Conservation (phyloP, 257 asterid species). For the Cruciata laevipes region DNA sequence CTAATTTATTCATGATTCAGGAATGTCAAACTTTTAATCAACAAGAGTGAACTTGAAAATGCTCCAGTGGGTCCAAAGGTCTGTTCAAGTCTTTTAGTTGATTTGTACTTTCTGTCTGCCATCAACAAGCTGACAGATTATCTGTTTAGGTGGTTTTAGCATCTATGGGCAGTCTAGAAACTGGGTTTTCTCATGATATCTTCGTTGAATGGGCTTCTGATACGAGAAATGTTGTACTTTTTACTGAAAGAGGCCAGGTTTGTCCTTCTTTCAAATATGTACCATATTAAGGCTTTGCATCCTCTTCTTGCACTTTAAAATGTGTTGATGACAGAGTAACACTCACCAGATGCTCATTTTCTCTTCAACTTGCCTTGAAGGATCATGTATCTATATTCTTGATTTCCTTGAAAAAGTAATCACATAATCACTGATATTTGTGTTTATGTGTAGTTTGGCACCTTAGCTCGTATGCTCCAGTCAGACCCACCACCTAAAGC, state of each 20-base stretch:
- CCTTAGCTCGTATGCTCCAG: slow-evolving; percentile 95
- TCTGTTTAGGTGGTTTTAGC: slow-evolving; percentile 76
- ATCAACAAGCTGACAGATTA: slow-evolving; percentile 13
- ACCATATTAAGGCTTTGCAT: background rate
- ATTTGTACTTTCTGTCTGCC: slow-evolving; percentile 12
- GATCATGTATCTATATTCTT: background rate
- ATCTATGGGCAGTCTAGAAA: slow-evolving; percentile 97
- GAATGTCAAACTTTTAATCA: slow-evolving; percentile 64
- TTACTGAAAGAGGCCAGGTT: slow-evolving; percentile 99
- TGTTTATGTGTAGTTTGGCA: slow-evolving; percentile 59
- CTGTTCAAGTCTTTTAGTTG: slow-evolving; percentile 9
- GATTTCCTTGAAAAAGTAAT: background rate
- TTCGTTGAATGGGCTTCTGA: slow-evolving; percentile 98
- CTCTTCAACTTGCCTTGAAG: background rate
- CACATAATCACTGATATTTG: slow-evolving; percentile 8
- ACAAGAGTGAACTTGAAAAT: slow-evolving; percentile 73
- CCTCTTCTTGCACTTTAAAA: slow-evolving; percentile 5
- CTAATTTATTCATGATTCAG: slow-evolving; percentile 37
- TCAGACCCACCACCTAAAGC: slow-evolving; percentile 99
- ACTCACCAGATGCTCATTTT: background rate
- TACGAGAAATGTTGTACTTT: slow-evolving; percentile 88
- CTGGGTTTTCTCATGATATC: slow-evolving; percentile 91
- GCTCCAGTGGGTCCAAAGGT: slow-evolving; percentile 91
- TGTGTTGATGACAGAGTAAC: background rate
- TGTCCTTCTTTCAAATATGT: slow-evolving; percentile 17